Conservation (phyloP, 2,329 filamentous ascomycete species). For the Aspergillus hiratsukae region DNA sequence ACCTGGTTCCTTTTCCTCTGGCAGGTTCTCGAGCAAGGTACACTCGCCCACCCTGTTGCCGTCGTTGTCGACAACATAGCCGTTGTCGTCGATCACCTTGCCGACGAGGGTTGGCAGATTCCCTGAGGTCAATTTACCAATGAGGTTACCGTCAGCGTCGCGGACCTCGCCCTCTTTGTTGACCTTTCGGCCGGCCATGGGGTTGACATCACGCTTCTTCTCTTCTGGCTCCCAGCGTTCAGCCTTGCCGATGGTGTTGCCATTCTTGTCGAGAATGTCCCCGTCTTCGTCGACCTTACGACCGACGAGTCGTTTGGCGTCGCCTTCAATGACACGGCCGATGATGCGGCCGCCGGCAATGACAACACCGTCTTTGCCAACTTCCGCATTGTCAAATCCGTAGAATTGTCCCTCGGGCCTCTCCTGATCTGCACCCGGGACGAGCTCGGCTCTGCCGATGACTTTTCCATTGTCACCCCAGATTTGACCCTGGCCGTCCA, state of each 20-base stretch:
- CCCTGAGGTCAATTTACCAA: conserved; percentile 44
- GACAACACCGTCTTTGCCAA: conserved; percentile 56
- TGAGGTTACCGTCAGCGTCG: conserved; percentile 43
- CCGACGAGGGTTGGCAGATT: conserved; percentile 40
- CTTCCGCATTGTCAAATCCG: conserved; percentile 54
- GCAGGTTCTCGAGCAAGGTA: conserved; percentile 58
- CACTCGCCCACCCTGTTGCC: conserved; percentile 62
- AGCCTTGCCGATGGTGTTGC: conserved; percentile 62
- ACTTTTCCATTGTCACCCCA: conserved; percentile 61
- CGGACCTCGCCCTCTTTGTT: conserved; percentile 49
- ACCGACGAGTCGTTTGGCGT: conserved; percentile 59
- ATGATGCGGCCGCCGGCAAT: conserved; percentile 40
- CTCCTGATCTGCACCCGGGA: conserved; percentile 46
- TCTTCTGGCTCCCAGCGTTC: conserved; percentile 64
- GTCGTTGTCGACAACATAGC: conserved; percentile 55
- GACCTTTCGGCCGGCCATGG: conserved; percentile 53
- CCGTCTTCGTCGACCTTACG: conserved; percentile 65
- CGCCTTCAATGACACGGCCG: conserved; percentile 61
- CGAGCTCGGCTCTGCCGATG: conserved; percentile 55
- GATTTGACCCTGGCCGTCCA: conserved; percentile 59
- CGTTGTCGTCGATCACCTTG: conserved; percentile 44
- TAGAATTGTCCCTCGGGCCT: conserved; percentile 55
- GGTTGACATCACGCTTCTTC: conserved; percentile 53
- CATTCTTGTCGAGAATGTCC: conserved; percentile 63
- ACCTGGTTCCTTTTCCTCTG: conserved; percentile 36